phyloP scores from a whole-genome alignment of 768 basidiomycete genomes.

The Peribolospora kevripleyi region DNA sequence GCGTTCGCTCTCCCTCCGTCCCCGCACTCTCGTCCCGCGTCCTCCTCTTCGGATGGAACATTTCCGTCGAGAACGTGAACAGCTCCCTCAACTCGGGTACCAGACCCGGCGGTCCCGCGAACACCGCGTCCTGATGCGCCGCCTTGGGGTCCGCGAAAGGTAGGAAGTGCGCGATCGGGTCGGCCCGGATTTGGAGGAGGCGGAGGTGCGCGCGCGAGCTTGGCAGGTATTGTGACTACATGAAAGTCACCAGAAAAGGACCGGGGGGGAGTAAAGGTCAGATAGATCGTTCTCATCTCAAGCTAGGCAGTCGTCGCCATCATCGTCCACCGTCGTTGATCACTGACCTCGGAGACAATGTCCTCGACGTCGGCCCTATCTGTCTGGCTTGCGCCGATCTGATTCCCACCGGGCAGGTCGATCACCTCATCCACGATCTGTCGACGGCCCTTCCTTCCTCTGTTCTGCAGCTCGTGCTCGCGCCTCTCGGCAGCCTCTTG shows the following conservation, averaged over 20 bases:
- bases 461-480: too few species aligned
- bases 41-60: slow-evolving; percentile 31
- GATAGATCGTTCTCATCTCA: slow-evolving; percentile 3
- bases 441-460: too few species aligned
- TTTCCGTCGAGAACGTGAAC: slow-evolving; percentile 52
- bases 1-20: slow-evolving; percentile 4
- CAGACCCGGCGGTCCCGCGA: slow-evolving; percentile 60
- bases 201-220: slow-evolving; percentile 63
- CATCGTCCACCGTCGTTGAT: too few species aligned
- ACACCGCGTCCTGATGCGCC: slow-evolving; percentile 35
- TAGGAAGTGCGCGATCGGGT: slow-evolving; percentile 62
- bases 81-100: slow-evolving; percentile 57
- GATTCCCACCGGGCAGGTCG: too few species aligned
- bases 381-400: too few species aligned
- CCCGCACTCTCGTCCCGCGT: slow-evolving; percentile 29
- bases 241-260: too few species aligned
- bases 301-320: too few species aligned
- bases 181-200: slow-evolving; percentile 57
- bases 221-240: slow-evolving; percentile 51
- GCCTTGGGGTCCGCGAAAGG: slow-evolving; percentile 44
- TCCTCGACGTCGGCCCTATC: too few species aligned
- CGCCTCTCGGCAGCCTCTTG: too few species aligned
- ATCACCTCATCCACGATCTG: too few species aligned
- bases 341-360: too few species aligned
- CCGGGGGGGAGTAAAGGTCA: slow-evolving; percentile 28